Percentiles rank a stretch among this genome's conserved stretches.
Conservation (phyloP, 208 protist species). For the Wallacemonas sp. region DNA sequence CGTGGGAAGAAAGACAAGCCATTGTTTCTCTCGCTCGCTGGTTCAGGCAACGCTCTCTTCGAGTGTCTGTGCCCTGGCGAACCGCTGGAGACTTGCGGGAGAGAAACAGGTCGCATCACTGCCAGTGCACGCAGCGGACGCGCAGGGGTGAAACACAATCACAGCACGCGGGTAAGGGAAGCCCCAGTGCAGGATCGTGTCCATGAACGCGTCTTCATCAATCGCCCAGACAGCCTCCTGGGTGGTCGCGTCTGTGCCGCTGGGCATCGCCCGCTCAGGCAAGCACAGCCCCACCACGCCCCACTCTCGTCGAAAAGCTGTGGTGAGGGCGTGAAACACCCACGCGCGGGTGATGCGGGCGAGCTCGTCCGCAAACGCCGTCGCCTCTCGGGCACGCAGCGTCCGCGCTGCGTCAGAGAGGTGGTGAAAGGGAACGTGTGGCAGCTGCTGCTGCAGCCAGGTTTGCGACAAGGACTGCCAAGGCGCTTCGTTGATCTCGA, state of each 20-base stretch:
- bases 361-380: neutral
- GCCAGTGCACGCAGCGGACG: neutral
- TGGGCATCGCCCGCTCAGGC: neutral
- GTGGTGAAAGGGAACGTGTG: no score
- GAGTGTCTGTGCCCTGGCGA: neutral
- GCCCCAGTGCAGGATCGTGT: slow-evolving; percentile 26
- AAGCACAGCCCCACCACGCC: slow-evolving; percentile 18
- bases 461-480: neutral
- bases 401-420: neutral
- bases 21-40: neutral
- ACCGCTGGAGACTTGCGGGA: neutral
- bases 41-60: slow-evolving; percentile 4
- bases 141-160: slow-evolving; percentile 16
- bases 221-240: no score
- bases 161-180: slow-evolving; percentile 21
- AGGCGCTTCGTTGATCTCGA: neutral
- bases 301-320: slow-evolving; percentile 21
- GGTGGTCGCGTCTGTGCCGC: no score
- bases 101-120: neutral
- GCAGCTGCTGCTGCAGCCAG: no score
- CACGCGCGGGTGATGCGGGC: slow-evolving; percentile 10
- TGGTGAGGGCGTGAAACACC: slow-evolving; percentile 24
- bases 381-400: neutral
- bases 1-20: no score
- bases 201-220: slow-evolving; percentile 32